phyloP scores from a whole-genome alignment of 1,284 basidiomycete genomes.

The Ganoderma lucidum region DNA sequence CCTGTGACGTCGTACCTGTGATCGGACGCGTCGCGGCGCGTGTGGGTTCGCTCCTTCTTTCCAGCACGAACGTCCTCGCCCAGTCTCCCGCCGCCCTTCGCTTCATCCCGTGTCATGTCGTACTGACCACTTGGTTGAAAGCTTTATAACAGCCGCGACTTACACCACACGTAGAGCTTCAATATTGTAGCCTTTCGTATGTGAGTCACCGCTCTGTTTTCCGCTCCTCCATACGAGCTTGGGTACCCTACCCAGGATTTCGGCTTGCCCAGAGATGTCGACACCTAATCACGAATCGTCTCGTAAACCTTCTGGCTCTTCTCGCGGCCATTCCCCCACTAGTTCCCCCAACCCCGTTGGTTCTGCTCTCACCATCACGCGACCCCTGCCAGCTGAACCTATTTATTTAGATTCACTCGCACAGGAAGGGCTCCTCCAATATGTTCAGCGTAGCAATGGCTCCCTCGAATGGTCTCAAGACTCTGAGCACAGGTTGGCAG shows the following conservation, averaged over 20 bases:
- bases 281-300: slow-evolving; percentile 53
- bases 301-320: slow-evolving; percentile 73
- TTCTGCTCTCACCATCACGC: slow-evolving; percentile 18
- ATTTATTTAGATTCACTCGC: slow-evolving; percentile 47
- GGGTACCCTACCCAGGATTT: slow-evolving; percentile 22
- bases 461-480: slow-evolving; percentile 55
- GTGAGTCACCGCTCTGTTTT: slow-evolving; percentile 32
- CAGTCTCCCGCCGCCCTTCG: slow-evolving; percentile 6
- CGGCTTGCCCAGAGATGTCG: slow-evolving; percentile 51
- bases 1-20: slow-evolving; percentile 26
- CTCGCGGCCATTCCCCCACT: slow-evolving; percentile 66
- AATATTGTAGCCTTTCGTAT: slow-evolving; percentile 34
- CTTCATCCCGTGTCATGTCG: slow-evolving; percentile 9
- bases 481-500: slow-evolving; percentile 74
- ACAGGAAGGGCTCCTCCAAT: slow-evolving; percentile 55
- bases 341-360: slow-evolving; percentile 64
- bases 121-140: slow-evolving; percentile 20
- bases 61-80: slow-evolving; percentile 7
- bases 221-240: slow-evolving; percentile 28
- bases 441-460: slow-evolving; percentile 64
- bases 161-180: slow-evolving; percentile 22
- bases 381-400: slow-evolving; percentile 12
- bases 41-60: slow-evolving; percentile 28
- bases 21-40: slow-evolving; percentile 29
- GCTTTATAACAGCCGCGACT: slow-evolving; percentile 29